A percentile compares a stretch with the other conserved stretches of the same genome.
Evolutionary conservation across 345 rosid species (phyloP).

Genomic region (Sisymbrium irio): DNA sequence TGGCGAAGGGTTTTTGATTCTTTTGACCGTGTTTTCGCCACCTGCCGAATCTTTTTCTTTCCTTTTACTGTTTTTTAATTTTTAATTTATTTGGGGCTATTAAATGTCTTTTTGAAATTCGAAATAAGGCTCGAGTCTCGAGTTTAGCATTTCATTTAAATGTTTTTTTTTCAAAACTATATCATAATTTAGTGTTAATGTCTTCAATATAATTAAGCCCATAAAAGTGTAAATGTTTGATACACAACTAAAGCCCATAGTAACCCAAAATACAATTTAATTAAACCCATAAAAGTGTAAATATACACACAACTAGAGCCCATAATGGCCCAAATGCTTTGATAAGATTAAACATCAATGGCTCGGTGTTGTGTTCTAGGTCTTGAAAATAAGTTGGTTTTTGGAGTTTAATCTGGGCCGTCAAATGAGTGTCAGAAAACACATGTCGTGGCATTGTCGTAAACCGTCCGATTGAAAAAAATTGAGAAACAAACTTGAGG

Average conservation of each 20-base stretch:
- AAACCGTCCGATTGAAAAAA: conserved; percentile 12
- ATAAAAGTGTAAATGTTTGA: too few relatives aligned
- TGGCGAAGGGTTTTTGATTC: background rate
- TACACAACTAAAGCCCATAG: too few relatives aligned
- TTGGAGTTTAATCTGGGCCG: background rate
- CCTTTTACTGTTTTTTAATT: background rate
- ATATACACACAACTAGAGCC: too few relatives aligned
- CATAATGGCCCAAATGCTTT: too few relatives aligned
- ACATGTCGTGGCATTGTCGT: background rate
- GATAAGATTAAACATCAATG: too few relatives aligned
- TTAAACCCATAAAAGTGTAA: too few relatives aligned
- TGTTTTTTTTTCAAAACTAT: background rate
- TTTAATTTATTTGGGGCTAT: background rate
- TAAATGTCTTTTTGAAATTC: background rate
- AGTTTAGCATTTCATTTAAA: background rate
- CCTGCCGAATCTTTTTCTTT: conserved; percentile 7
- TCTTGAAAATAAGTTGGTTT: background rate
- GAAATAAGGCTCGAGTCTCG: background rate
- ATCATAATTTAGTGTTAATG: too few relatives aligned
- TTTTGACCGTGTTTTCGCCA: background rate
- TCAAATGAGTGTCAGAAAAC: background rate
- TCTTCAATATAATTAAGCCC: too few relatives aligned
- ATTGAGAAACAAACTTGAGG: background rate
- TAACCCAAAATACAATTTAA: too few relatives aligned
- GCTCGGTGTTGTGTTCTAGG: too few relatives aligned